These are phyloP conservation scores for Lanmaoa pseudosensibilis DNA, from an alignment of 768 basidiomycete species.

Conservation along the genomic window DNA sequence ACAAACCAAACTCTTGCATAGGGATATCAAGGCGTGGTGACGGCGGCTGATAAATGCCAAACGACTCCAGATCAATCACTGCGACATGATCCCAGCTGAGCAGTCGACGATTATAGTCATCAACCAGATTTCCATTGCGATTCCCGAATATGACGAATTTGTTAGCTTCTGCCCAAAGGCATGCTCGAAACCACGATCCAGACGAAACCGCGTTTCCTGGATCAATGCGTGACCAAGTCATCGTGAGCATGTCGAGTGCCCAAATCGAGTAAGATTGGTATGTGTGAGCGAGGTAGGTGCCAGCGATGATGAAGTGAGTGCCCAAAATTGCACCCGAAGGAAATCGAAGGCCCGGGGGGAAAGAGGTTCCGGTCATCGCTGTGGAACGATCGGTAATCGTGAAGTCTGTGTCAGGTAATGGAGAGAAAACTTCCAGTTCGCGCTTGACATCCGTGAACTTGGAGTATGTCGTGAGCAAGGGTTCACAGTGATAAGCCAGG, in stretches of 20 bases:
- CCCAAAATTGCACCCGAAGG: conserved; percentile 93
- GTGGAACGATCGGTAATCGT: conserved; percentile 77
- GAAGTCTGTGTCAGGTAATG: conserved; percentile 73
- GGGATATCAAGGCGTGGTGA: conserved; percentile 59
- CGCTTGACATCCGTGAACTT: conserved; percentile 95
- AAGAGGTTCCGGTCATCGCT: conserved; percentile 75
- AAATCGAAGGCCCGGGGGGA: conserved; percentile 94
- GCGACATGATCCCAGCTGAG: conserved; percentile 92
- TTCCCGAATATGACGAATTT: conserved; percentile 92
- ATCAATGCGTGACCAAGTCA: conserved; percentile 88
- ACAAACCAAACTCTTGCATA: conserved; percentile 84
- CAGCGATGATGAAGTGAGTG: conserved; percentile 88
- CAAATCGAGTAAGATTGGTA: conserved; percentile 96
- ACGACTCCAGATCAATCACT: conserved; percentile 88
- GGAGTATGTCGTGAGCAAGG: conserved; percentile 10
- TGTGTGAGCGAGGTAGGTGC: conserved; percentile 92
- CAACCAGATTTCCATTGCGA: conserved; percentile 80
- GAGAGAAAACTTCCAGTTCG: conserved; percentile 90
- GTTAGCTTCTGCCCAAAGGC: conserved; percentile 82
- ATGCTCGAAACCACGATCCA: conserved; percentile 95
- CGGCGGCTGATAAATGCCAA: conserved; percentile 93
- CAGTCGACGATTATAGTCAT: conserved; percentile 89
- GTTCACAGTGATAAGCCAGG: background rate
- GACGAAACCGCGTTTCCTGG: conserved; percentile 80
- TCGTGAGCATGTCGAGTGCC: conserved; percentile 82